A percentile compares a stretch with the other conserved stretches of the same genome.
These are phyloP conservation scores for Ascosphaera pollenicola DNA, from an alignment of 2,329 filamentous ascomycete species.

Conservation along the genomic window DNA sequence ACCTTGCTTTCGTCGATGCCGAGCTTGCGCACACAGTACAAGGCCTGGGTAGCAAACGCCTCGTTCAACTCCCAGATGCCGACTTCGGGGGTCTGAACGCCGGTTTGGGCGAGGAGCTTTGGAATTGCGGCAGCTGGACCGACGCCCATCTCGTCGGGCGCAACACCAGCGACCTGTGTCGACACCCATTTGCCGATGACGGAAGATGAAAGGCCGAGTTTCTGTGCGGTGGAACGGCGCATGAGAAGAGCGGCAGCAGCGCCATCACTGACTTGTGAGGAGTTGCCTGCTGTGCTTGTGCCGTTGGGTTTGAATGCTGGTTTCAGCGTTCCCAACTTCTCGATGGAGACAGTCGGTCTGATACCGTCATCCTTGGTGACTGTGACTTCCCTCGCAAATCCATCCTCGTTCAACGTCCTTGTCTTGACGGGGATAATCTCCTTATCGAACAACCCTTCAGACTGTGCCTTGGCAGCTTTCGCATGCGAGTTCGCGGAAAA, in stretches of 20 bases:
- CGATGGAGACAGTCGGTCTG: constrained; percentile 40
- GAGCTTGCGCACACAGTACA: constrained; percentile 46
- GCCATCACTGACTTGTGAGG: constrained; percentile 67
- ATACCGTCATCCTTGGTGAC: constrained; percentile 70
- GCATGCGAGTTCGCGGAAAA: constrained; percentile 57
- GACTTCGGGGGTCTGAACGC: constrained; percentile 45
- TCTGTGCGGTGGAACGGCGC: constrained; percentile 55
- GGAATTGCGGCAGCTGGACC: constrained; percentile 75
- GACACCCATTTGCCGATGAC: constrained; percentile 73
- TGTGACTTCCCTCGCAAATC: constrained; percentile 34
- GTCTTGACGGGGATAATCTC: constrained; percentile 71
- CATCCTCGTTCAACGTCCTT: constrained; percentile 39
- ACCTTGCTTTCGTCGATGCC: constrained; percentile 44
- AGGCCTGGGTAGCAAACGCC: constrained; percentile 40
- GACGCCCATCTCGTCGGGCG: constrained; percentile 84
- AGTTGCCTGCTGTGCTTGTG: constrained; percentile 66
- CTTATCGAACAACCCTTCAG: constrained; percentile 44
- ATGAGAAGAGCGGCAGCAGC: constrained; percentile 69
- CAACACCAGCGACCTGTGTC: constrained; percentile 53
- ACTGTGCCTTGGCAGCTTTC: constrained; percentile 49
- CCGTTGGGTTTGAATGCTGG: constrained; percentile 63
- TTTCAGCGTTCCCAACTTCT: constrained; percentile 59
- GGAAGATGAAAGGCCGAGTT: constrained; percentile 42
- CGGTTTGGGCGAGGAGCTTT: constrained; percentile 48
- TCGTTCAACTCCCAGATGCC: constrained; percentile 90